A percentile compares a stretch with the other conserved stretches of the same genome.
Evolutionary conservation across 495 filamentous ascomycete genomes (phyloP).

Genomic region (Xylaria castorea): DNA sequence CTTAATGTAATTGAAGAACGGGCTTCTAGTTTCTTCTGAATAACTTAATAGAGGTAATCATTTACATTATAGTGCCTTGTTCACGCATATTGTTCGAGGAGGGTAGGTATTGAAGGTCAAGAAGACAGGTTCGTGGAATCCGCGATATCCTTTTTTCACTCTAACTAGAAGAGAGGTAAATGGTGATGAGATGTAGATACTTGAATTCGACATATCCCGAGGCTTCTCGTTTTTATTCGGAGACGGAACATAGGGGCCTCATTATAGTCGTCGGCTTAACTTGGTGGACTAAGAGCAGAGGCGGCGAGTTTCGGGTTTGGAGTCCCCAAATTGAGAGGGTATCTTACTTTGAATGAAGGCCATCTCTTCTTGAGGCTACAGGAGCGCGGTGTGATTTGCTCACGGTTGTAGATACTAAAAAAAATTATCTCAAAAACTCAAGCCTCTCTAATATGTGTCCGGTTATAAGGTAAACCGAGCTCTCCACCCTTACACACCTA

Average conservation of each 20-base stretch:
- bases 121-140: no score
- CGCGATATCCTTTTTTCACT: no score
- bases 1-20: no score
- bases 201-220: background rate
- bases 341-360: background rate
- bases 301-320: background rate
- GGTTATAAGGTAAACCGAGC: background rate
- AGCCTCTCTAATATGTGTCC: background rate
- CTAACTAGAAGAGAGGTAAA: background rate
- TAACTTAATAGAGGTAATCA: no score
- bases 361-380: background rate
- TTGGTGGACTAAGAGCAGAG: background rate
- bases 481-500: background rate
- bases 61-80: no score
- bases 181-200: background rate
- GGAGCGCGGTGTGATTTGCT: background rate
- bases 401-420: background rate
- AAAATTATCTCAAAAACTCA: background rate
- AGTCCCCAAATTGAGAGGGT: background rate
- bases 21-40: no score
- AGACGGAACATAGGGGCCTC: background rate
- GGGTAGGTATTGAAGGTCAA: no score
- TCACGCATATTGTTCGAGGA: no score
- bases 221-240: background rate
- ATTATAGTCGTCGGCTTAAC: background rate